A percentile compares a stretch with the other conserved stretches of the same genome.
Conservation (phyloP, 805 yeast genomes). For the Nakazawaea molendinolei region DNA sequence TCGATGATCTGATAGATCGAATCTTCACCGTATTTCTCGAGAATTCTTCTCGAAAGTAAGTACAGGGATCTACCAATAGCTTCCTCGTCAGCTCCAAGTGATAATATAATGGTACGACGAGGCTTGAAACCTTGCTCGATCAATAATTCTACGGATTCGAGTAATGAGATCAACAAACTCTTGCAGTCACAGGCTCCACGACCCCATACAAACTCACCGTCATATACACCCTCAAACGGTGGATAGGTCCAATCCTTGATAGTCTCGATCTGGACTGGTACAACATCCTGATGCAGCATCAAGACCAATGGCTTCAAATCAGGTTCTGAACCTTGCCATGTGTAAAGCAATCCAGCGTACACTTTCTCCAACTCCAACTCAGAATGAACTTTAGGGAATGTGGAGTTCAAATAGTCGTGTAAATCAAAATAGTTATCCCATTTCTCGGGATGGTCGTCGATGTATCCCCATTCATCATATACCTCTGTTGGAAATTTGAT, state of each 20-base stretch:
- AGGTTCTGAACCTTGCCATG: conserved; percentile 52
- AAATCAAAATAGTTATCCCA: conserved; percentile 44
- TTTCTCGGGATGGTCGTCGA: conserved; percentile 41
- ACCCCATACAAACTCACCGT: conserved; percentile 61
- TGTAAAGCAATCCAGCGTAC: conserved; percentile 51
- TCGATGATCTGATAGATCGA: conserved; percentile 58
- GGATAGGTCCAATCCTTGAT: conserved; percentile 53
- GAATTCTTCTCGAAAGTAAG: conserved; percentile 36
- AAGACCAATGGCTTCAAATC: conserved; percentile 54
- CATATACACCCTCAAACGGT: conserved; percentile 59
- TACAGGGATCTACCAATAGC: conserved; percentile 60
- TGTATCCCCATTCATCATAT: conserved; percentile 37
- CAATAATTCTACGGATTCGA: conserved; percentile 57
- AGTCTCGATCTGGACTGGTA: conserved; percentile 62
- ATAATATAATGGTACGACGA: conserved; percentile 52
- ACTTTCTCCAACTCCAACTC: conserved; percentile 45
- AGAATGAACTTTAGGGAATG: conserved; percentile 48
- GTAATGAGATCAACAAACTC: conserved; percentile 50
- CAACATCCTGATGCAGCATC: conserved; percentile 74
- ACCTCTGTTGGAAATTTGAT: conserved; percentile 58
- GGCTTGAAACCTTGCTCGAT: conserved; percentile 48
- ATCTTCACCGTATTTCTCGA: conserved; percentile 48
- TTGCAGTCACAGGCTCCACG: conserved; percentile 74
- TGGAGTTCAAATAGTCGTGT: conserved; percentile 42
- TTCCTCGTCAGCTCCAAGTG: conserved; percentile 79